Evolutionary conservation across 1,284 basidiomycete genomes (phyloP).

Genomic region (Cryptococcus depauperatus): DNA sequence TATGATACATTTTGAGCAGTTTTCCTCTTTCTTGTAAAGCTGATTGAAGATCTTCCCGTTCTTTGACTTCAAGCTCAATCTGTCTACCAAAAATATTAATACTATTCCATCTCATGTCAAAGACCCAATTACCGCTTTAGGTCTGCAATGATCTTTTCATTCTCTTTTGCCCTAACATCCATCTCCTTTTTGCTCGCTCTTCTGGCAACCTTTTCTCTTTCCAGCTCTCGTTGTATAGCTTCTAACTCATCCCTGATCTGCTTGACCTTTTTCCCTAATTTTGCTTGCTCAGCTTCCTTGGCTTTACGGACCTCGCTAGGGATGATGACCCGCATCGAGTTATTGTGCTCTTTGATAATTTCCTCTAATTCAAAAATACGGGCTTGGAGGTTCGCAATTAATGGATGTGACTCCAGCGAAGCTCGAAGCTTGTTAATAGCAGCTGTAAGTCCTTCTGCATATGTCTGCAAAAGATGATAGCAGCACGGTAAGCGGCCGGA

Average conservation of each 20-base stretch:
- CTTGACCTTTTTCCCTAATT: constrained; percentile 8
- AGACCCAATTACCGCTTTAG: constrained; percentile 15
- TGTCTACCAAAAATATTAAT: constrained; percentile 4
- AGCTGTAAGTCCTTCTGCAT: constrained; percentile 23
- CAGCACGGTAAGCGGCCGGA: no score
- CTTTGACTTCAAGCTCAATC: constrained; percentile 11
- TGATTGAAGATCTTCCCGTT: constrained; percentile 5
- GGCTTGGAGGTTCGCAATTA: constrained; percentile 15
- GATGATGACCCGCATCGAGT: not conserved
- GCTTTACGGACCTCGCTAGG: constrained; percentile 11
- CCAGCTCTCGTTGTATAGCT: constrained; percentile 17
- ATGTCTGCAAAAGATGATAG: constrained; percentile 13
- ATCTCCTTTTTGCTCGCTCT: constrained; percentile 9
- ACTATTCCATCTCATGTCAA: no score
- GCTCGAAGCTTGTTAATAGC: constrained; percentile 21
- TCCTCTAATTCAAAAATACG: constrained; percentile 1
- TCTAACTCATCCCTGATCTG: constrained; percentile 16
- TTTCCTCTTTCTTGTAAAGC: constrained; percentile 22
- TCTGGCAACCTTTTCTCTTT: constrained; percentile 21
- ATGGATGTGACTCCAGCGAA: constrained; percentile 19
- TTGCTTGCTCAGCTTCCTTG: constrained; percentile 8
- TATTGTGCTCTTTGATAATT: not conserved
- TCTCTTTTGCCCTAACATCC: constrained; percentile 19
- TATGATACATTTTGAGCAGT: constrained; percentile 18
- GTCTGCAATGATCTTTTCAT: constrained; percentile 9